Evolutionary conservation across 768 basidiomycete species (phyloP).

Genomic region (Mycena kentingensis): DNA sequence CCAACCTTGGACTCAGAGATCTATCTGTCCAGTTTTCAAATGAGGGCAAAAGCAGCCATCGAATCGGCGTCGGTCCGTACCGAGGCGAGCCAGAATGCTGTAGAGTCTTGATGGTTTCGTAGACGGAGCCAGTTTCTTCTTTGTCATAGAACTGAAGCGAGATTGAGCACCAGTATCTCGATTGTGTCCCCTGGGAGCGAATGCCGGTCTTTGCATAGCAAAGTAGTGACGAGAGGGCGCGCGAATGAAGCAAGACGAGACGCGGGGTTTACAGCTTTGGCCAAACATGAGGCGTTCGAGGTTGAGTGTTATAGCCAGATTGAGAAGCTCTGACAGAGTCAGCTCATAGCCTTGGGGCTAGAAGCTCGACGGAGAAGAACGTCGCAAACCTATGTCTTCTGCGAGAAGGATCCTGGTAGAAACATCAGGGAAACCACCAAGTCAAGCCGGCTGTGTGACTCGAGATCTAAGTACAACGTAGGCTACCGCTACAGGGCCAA

Average conservation of each 20-base stretch:
- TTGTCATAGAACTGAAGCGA: no score
- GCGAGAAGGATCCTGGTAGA: slow-evolving; percentile 19
- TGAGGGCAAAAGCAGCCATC: no score
- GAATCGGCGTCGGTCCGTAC: no score
- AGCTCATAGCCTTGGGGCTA: slow-evolving; percentile 14
- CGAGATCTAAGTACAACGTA: slow-evolving; percentile 14
- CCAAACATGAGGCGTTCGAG: slow-evolving; percentile 2
- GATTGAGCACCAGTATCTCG: no score
- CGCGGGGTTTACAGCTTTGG: slow-evolving; percentile 20
- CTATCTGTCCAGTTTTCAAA: slow-evolving; percentile 12
- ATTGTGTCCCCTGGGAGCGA: no score
- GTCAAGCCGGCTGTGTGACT: slow-evolving; percentile 29
- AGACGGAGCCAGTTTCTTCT: no score
- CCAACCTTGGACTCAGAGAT: slow-evolving; percentile 16
- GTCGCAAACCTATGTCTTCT: slow-evolving; percentile 19
- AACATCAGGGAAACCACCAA: slow-evolving; percentile 29
- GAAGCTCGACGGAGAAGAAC: slow-evolving; percentile 16
- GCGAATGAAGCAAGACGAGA: not conserved
- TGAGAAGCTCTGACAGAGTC: slow-evolving; percentile 13
- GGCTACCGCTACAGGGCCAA: slow-evolving; percentile 63
- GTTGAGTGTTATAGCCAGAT: slow-evolving; percentile 2
- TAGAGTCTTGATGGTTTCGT: no score
- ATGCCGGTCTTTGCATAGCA: no score
- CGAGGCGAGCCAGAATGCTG: no score
- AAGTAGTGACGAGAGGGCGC: no score